Conservation (phyloP, 345 rosid genomes). For the Aegle marmelos region DNA sequence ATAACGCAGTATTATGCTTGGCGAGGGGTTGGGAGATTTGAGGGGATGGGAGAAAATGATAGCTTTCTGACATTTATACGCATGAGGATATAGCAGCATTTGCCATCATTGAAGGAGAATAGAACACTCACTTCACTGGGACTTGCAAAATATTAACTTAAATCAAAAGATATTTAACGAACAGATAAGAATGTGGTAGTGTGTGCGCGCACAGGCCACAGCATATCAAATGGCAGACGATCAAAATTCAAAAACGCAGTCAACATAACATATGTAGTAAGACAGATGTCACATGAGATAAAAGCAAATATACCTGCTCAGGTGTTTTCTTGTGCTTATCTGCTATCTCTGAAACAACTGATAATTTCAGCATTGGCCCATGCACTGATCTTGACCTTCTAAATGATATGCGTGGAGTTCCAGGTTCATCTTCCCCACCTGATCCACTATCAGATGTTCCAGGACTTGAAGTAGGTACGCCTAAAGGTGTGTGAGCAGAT, state of each 20-base stretch:
- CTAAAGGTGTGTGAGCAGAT: conserved; percentile 68
- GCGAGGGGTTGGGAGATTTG: neutral
- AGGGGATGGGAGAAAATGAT: neutral
- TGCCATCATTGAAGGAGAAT: neutral
- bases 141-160: neutral
- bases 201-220: neutral
- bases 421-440: conserved; percentile 61
- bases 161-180: neutral
- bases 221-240: neutral
- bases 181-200: neutral
- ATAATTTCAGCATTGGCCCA: conserved; percentile 65
- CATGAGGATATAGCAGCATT: neutral
- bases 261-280: neutral
- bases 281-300: neutral
- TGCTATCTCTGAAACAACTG: conserved; percentile 53
- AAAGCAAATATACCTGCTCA: conserved; percentile 44
- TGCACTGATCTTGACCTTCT: conserved; percentile 66
- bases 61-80: neutral
- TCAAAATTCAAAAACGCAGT: neutral
- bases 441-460: conserved; percentile 59
- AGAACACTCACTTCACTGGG: neutral
- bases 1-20: neutral
- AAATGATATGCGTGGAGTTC: conserved; percentile 61
- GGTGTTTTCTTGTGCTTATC: conserved; percentile 50
- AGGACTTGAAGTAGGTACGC: conserved; percentile 53